Percentiles rank a stretch among this genome's conserved stretches.
Conservation (phyloP, 257 asterid genomes). For the Solanum pimpinellifolium region DNA sequence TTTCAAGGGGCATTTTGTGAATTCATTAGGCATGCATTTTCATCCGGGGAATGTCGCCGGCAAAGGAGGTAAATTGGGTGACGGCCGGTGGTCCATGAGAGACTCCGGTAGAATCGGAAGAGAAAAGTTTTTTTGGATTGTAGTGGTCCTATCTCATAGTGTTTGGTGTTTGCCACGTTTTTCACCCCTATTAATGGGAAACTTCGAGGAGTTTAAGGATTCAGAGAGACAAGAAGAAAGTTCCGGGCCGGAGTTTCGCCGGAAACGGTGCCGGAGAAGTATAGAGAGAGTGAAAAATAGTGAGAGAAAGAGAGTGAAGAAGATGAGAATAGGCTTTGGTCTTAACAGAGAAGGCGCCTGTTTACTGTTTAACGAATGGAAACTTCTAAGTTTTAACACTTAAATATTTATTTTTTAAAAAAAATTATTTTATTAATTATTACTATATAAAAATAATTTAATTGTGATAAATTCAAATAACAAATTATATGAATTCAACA, state of each 20-base stretch:
- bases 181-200: not conserved
- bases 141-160: not conserved
- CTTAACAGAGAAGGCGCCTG: not conserved
- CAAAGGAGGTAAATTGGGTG: not conserved
- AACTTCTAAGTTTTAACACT: not conserved
- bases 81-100: constrained; percentile 24
- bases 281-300: not conserved
- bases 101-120: not conserved
- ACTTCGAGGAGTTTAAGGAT: not conserved
- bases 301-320: not conserved
- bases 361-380: not conserved
- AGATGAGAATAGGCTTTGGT: not conserved
- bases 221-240: not conserved
- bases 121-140: not conserved
- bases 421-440: not conserved
- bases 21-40: not conserved
- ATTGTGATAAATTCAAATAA: not conserved
- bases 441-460: not conserved
- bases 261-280: not conserved
- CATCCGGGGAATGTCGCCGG: constrained; percentile 16
- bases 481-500: not conserved
- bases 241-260: not conserved
- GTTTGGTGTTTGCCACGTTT: not conserved
- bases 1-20: not conserved
- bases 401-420: not conserved